A percentile compares a stretch with the other conserved stretches of the same genome.
phyloP scores from a whole-genome alignment of 306 rosid genomes.

The Heteromeles arbutifolia region DNA sequence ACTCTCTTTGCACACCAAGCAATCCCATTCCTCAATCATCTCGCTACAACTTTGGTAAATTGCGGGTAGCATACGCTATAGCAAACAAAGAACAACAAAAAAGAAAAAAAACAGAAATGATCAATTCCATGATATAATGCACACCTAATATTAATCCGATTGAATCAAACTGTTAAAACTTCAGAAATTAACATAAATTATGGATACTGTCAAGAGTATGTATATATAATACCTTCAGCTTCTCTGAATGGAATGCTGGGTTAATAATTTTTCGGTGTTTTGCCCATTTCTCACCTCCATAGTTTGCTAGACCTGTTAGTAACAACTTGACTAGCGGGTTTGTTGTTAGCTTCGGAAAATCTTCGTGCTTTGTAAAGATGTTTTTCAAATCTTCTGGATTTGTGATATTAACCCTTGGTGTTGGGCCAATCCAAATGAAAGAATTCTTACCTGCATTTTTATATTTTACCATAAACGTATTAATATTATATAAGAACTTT shows the following conservation, averaged over 20 bases:
- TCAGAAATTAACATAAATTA: too few species aligned
- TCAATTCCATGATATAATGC: background rate
- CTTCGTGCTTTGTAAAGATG: constrained; percentile 18
- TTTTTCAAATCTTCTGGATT: constrained; percentile 42
- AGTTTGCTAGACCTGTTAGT: background rate
- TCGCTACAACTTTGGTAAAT: constrained; percentile 10
- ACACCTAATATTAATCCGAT: too few species aligned
- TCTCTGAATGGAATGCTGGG: constrained; percentile 26
- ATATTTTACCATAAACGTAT: background rate
- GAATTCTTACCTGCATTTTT: constrained; percentile 29
- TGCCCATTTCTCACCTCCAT: constrained; percentile 21
- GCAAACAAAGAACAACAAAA: background rate
- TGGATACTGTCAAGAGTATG: background rate
- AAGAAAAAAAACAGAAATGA: background rate
- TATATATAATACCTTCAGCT: constrained; percentile 15
- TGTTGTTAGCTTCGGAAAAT: background rate
- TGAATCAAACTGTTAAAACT: background rate
- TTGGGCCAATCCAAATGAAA: constrained; percentile 37
- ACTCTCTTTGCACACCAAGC: background rate
- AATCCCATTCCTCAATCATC: constrained; percentile 16
- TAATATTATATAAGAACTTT: too few species aligned
- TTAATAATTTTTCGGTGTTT: constrained; percentile 23
- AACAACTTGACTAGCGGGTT: constrained; percentile 2
- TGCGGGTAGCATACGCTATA: constrained; percentile 19
- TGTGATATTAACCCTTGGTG: constrained; percentile 29